Conservation (phyloP, 176 grass and related monocot genomes). For the Hyparrhenia diplandra region DNA sequence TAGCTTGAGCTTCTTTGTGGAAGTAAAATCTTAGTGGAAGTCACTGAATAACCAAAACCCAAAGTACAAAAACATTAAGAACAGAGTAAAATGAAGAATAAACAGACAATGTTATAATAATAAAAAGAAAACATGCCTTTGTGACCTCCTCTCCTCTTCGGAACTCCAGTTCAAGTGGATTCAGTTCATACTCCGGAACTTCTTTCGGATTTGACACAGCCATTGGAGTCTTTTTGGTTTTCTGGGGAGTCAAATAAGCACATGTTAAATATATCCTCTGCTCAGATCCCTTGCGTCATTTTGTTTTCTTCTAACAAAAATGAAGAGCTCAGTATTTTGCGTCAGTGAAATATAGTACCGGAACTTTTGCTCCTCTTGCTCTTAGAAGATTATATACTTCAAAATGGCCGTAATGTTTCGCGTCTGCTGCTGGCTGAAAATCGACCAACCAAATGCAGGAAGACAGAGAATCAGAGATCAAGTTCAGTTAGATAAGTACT, state of each 20-base stretch:
- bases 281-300: background rate
- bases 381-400: conserved; percentile 78
- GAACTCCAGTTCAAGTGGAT: conserved; percentile 81
- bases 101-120: background rate
- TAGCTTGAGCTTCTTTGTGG: background rate
- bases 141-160: conserved; percentile 59
- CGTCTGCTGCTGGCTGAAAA: conserved; percentile 82
- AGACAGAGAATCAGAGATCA: background rate
- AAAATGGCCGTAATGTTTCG: conserved; percentile 74
- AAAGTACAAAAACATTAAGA: background rate
- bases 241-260: conserved; percentile 42
- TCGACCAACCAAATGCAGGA: background rate
- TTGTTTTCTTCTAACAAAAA: background rate
- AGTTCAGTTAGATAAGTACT: background rate
- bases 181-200: conserved; percentile 94
- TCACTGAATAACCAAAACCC: background rate
- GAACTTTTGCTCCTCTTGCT: conserved; percentile 84
- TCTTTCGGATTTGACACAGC: conserved; percentile 78
- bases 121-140: conserved; percentile 53
- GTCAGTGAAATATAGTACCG: conserved; percentile 41
- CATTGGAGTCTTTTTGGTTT: conserved; percentile 86
- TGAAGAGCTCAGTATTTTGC: background rate
- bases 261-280: background rate
- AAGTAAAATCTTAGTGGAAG: background rate
- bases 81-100: background rate